Base-by-base conservation (phyloP, 768 basidiomycete species). In the Auriscalpium microsporum region DNA sequence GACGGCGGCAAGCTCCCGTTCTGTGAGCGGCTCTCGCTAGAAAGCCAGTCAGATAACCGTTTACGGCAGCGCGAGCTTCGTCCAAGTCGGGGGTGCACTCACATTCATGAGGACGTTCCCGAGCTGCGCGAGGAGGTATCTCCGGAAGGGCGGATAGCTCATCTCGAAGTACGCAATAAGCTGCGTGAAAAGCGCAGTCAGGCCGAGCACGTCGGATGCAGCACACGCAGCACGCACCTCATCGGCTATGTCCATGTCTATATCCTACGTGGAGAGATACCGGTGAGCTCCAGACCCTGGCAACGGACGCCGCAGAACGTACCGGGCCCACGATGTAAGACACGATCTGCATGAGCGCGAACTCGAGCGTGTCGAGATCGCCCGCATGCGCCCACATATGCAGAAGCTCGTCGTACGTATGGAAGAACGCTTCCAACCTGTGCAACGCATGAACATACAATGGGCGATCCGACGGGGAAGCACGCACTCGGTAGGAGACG, bases 311-410 rank as follows among this genome's bases (percentile, higher is more conserved):
- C 1, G 21, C 13, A 17, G 1, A 8, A 45, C 59, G 45, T 45
- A 60, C 65, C 17, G 58, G 56, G 44, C 59, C 59, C 8, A 58
- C 52, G 33, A 67, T 57, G 53, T 67, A 64, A 35, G 60, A 17
- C 42, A 58, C 54, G 42, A 66, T 49, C 45, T 66, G 66, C 52
- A 64, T 56, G 45, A 60, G 48, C 19, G 61, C 23, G 42, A 67
- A 62, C 52, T 66, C 65, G 34, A 64, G 53, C 21, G 58, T 59
- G 40, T 66, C 65, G n/a, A 66, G 53, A 49, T 66, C 60, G 19
- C 57, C 58, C 5, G 65, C 63, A 44, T 65, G 62, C 35, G 57
- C 62, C 65, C 65, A 66, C 52, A 66, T 58, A 8, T 64, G 58
- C n/a, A 66, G 55, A 6, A 66, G 55, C 17, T 66, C 65, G 17